Evolutionary conservation across 2,329 filamentous ascomycete genomes (phyloP).

Genomic region (Chaetothyriales sp.): DNA sequence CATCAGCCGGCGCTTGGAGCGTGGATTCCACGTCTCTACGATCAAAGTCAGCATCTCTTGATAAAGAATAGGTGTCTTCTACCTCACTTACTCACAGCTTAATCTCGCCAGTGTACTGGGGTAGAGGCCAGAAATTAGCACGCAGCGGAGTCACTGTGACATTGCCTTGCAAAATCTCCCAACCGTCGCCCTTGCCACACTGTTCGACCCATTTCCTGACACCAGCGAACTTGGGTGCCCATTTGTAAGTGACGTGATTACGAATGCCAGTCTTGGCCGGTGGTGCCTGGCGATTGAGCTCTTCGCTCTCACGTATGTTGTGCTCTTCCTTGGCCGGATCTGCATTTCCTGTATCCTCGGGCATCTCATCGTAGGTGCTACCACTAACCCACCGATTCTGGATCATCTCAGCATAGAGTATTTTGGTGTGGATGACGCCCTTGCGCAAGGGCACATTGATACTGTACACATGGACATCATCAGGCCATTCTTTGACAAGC

Average conservation of each 20-base stretch:
- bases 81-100: constrained; percentile 57
- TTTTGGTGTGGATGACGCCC: constrained; percentile 55
- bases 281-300: constrained; percentile 22
- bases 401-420: constrained; percentile 72
- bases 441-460: constrained; percentile 81
- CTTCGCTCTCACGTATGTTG: constrained; percentile 54
- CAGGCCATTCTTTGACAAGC: constrained; percentile 59
- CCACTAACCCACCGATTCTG: constrained; percentile 83
- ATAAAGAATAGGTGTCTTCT: background rate
- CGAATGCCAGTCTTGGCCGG: constrained; percentile 34
- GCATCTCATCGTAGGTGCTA: constrained; percentile 73
- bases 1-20: background rate
- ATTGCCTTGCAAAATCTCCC: constrained; percentile 75
- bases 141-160: constrained; percentile 83
- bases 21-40: background rate
- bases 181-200: constrained; percentile 71
- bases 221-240: constrained; percentile 76
- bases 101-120: constrained; percentile 56
- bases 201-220: constrained; percentile 79
- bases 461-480: constrained; percentile 69
- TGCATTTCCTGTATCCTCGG: constrained; percentile 47
- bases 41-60: background rate
- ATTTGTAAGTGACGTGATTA: constrained; percentile 82
- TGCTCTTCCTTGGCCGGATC: constrained; percentile 55
- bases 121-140: constrained; percentile 78